phyloP scores from a whole-genome alignment of 495 filamentous ascomycete species.

The Neurospora pannonica region DNA sequence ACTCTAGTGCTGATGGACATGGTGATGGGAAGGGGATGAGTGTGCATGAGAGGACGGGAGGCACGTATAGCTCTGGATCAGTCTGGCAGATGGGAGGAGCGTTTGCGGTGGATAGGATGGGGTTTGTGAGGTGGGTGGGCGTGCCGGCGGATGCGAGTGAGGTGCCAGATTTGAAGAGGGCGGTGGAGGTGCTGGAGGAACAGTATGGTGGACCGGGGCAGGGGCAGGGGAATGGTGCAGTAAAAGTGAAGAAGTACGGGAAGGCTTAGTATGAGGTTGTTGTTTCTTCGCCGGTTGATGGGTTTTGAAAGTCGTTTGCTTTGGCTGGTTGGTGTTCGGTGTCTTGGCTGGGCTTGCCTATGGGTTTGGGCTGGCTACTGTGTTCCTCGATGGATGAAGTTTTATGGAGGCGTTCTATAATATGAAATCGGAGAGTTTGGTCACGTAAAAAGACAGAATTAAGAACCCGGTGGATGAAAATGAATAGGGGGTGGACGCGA shows the following conservation, averaged over 20 bases:
- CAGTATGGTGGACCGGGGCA: background rate
- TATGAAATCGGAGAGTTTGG: background rate
- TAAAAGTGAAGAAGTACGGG: conserved; percentile 10
- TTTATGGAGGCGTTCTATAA: background rate
- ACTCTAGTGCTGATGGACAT: background rate
- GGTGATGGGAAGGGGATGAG: background rate
- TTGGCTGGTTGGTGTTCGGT: background rate
- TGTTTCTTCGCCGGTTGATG: conserved; percentile 2
- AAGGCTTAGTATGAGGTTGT: conserved; percentile 10
- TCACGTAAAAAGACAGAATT: background rate
- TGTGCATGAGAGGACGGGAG: background rate
- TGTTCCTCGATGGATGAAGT: background rate
- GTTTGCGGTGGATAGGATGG: conserved; percentile 43
- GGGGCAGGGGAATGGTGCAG: conserved; percentile 33
- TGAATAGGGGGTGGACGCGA: background rate
- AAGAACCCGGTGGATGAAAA: background rate
- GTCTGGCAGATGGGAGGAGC: conserved; percentile 50
- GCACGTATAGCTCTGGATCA: conserved; percentile 6
- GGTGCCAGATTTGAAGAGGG: conserved; percentile 40
- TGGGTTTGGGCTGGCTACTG: background rate
- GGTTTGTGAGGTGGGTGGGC: conserved; percentile 39
- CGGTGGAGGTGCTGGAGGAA: conserved; percentile 23
- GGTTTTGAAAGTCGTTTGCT: background rate
- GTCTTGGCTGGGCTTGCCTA: background rate
- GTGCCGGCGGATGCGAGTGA: conserved; percentile 36